phyloP scores from a whole-genome alignment of 768 basidiomycete genomes.

The Kwoniella pini region DNA sequence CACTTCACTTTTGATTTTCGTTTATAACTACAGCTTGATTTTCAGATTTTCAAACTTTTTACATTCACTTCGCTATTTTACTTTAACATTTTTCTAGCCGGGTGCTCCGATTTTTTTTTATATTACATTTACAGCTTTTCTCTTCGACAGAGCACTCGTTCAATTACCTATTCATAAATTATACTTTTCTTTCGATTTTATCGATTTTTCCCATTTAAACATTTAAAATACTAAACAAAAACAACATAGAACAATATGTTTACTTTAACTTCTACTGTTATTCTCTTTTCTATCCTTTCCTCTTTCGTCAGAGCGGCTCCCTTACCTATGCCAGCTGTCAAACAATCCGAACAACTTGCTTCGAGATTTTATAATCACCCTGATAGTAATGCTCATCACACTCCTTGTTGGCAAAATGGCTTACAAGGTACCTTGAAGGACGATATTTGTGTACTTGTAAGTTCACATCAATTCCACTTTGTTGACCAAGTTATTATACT shows the following conservation, averaged over 20 bases:
- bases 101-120: constrained; percentile 19
- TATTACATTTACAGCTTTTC: constrained; percentile 9
- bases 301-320: constrained; percentile 26
- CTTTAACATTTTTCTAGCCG: constrained; percentile 17
- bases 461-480: not conserved
- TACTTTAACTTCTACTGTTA: constrained; percentile 6
- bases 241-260: constrained; percentile 27
- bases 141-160: constrained; percentile 26
- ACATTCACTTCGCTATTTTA: constrained; percentile 21
- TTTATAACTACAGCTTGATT: not conserved
- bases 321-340: constrained; percentile 29
- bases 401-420: constrained; percentile 33
- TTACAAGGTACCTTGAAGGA: constrained; percentile 27
- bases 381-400: constrained; percentile 17
- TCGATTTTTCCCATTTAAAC: not conserved
- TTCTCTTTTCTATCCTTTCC: constrained; percentile 33
- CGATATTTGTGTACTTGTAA: constrained; percentile 31
- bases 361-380: constrained; percentile 19
- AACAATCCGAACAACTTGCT: constrained; percentile 23
- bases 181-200: too few species aligned
- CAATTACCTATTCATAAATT: too few species aligned
- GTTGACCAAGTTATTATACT: not conserved
- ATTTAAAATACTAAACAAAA: not conserved
- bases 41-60: constrained; percentile 4
- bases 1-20: constrained; percentile 13